These are phyloP conservation scores for Parafenestella ontariensis DNA, from an alignment of 2,329 filamentous ascomycete species.

Conservation along the genomic window DNA sequence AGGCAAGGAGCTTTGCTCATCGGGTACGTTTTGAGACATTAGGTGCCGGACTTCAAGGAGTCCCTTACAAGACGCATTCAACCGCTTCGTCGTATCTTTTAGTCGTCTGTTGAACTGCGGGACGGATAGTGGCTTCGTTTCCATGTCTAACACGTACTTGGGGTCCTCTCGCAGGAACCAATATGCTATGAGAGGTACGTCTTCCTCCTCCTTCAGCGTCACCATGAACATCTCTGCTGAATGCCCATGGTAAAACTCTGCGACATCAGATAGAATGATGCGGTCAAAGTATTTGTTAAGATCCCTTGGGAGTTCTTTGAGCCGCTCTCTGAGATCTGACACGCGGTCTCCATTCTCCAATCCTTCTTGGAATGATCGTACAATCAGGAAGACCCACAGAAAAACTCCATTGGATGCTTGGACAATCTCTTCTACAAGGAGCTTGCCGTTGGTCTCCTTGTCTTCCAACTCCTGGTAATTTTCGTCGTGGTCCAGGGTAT, in stretches of 20 bases:
- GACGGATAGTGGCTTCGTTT: neutral
- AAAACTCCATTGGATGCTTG: slow-evolving; percentile 10
- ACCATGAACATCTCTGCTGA: neutral
- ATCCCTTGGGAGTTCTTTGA: neutral
- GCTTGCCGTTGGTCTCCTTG: neutral
- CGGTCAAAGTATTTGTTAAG: slow-evolving; percentile 6
- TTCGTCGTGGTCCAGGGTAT: slow-evolving; percentile 15
- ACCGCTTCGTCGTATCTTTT: neutral
- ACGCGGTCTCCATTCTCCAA: slow-evolving; percentile 2
- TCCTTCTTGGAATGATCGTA: neutral
- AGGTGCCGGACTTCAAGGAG: neutral
- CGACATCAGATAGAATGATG: neutral
- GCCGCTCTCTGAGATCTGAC: neutral
- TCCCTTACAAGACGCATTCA: neutral
- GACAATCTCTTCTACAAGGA: slow-evolving; percentile 1
- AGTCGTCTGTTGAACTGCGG: neutral
- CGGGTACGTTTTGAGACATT: neutral
- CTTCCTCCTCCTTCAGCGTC: neutral
- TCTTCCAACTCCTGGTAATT: neutral
- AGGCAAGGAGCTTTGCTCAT: neutral
- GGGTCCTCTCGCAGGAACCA: slow-evolving; percentile 1
- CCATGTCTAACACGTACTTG: neutral
- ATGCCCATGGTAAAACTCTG: neutral
- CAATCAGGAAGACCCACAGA: slow-evolving; percentile 8
- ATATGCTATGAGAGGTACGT: slow-evolving; percentile 1